A percentile compares a stretch with the other conserved stretches of the same genome.
These are phyloP conservation scores for Quercus dentata DNA, from an alignment of 306 rosid species.

Conservation along the genomic window DNA sequence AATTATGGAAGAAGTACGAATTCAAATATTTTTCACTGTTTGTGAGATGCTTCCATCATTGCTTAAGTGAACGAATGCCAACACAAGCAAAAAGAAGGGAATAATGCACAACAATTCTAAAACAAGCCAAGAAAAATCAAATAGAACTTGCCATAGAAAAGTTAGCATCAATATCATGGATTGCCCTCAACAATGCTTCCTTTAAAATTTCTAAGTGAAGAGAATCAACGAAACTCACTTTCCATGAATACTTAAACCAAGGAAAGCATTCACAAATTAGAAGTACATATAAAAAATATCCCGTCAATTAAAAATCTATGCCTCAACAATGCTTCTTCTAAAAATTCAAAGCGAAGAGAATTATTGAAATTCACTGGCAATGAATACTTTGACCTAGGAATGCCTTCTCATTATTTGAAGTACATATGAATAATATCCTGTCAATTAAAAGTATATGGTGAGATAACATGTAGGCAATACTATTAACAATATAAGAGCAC, in stretches of 20 bases:
- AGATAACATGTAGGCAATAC: too few relatives aligned
- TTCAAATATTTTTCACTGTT: conserved; percentile 2
- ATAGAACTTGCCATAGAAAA: conserved; percentile 69
- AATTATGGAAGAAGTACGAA: neutral
- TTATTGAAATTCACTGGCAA: too few relatives aligned
- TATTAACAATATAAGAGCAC: neutral
- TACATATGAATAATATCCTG: too few relatives aligned
- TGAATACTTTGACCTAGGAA: too few relatives aligned
- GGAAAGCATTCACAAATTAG: conserved; percentile 16
- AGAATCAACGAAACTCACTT: conserved; percentile 57
- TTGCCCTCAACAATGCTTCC: conserved; percentile 88
- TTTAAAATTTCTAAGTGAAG: conserved; percentile 85
- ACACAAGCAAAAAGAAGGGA: conserved; percentile 7
- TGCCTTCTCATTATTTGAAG: neutral
- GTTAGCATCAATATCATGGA: conserved; percentile 71
- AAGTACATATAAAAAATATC: neutral
- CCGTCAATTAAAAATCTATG: neutral
- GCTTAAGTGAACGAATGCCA: conserved; percentile 41
- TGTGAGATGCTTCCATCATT: conserved; percentile 73
- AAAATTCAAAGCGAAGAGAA: too few relatives aligned
- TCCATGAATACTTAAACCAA: conserved; percentile 65
- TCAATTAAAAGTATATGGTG: too few relatives aligned
- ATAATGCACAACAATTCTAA: conserved; percentile 8
- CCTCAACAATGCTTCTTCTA: too few relatives aligned
- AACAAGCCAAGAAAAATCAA: conserved; percentile 20